Evolutionary conservation across 2,329 filamentous ascomycete species (phyloP), one percentile per base, ranked within the genome.

Genomic region (Diaporthe velutina): DNA sequence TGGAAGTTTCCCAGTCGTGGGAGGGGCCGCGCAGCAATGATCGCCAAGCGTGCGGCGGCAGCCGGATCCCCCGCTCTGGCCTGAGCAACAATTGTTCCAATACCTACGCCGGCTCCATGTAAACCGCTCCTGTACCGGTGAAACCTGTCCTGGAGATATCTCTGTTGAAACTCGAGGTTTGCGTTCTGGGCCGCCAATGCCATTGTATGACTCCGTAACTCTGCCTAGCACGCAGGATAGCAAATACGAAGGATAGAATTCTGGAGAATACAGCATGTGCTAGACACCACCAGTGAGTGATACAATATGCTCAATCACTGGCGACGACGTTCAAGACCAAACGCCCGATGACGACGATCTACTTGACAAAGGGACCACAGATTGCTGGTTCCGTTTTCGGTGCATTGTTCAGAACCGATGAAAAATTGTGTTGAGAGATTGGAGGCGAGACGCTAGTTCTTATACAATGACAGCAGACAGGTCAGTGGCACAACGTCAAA

Each of bases 41-140:
- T 38, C 12, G 2, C 13, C 35, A n/a, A 17, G 22, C 57, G 35
- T 13, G n/a, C 33, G 3, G 15, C 4, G 15, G 12, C 12, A 17
- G 2, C 57, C 7, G 9, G 19, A 6, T 60, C 12, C 8, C 57
- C 33, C 4, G 9, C 7, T 1, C 7, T 9, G 0, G 33, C 22
- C 2, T 13, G 8, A 1, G 13, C 33, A 3, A 25, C 0, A 13
- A 60, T 25, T 2, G 13, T 5, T 6, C 15, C 0, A 12, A n/a
- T 13, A 6, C 1, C 2, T 13, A 17, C 35, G 0, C n/a, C 9
- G n/a, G 22, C 22, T 1, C n/a, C 33, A 13, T 1, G 3, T n/a
- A 40, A 7, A 25, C 48, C 64, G 3, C 52, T 67, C 17, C 64
- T 67, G 4, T 52, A 52, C 1, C 15, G 15, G 7, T 38, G 30